Conservation (phyloP, 2,329 filamentous ascomycete species). For the Pseudogymnoascus pannorum region DNA sequence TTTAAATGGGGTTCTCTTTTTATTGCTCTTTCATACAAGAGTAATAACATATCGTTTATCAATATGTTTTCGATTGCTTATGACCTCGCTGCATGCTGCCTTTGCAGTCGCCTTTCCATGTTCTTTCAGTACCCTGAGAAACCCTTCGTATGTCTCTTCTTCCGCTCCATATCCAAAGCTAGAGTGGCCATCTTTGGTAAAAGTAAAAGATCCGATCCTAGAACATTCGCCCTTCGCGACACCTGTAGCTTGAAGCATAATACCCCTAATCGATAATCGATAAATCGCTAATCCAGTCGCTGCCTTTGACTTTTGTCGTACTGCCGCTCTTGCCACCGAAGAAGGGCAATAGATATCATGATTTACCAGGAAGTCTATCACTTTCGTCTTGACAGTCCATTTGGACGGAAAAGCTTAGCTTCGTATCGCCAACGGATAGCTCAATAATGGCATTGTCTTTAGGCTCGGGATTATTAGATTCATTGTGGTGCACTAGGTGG, state of each 20-base stretch:
- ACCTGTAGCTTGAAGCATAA: slow-evolving; percentile 13
- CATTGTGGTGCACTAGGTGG: slow-evolving; percentile 10
- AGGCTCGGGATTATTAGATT: background rate
- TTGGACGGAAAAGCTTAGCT: slow-evolving; percentile 6
- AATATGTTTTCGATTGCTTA: background rate
- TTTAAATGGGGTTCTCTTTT: background rate
- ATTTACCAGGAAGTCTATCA: background rate
- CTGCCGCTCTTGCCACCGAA: background rate
- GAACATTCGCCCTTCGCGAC: slow-evolving; percentile 11
- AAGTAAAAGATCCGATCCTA: slow-evolving; percentile 12
- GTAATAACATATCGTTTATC: background rate
- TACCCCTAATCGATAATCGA: slow-evolving; percentile 8
- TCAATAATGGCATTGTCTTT: background rate
- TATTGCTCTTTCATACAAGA: background rate
- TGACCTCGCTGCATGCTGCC: background rate
- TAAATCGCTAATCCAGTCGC: background rate
- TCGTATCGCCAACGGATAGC: background rate
- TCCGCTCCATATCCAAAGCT: background rate
- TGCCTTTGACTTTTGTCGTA: too few species aligned
- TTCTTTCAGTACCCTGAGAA: background rate
- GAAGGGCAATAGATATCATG: slow-evolving; percentile 9
- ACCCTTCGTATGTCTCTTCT: background rate
- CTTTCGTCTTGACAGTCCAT: slow-evolving; percentile 14
- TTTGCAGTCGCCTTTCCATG: background rate
- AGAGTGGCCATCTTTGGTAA: background rate